These are phyloP conservation scores for Magnusiomyces tetraspermus DNA, from an alignment of 1,139 yeast species.

Conservation along the genomic window DNA sequence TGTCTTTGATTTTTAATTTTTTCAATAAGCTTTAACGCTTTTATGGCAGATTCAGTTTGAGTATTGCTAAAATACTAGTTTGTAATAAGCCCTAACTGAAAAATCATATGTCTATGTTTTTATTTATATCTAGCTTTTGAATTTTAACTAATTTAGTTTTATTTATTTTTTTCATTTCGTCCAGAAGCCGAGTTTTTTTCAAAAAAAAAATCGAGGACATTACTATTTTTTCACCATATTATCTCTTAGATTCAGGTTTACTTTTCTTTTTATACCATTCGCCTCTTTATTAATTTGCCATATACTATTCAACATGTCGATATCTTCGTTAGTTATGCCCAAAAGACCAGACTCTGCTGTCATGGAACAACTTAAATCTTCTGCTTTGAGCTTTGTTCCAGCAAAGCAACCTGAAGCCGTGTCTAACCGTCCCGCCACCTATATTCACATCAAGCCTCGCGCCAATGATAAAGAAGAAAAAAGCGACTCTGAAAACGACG, in stretches of 20 bases:
- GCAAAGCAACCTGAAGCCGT: constrained; percentile 39
- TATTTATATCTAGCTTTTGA: too few relatives aligned
- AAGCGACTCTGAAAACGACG: constrained; percentile 1
- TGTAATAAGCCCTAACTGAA: too few relatives aligned
- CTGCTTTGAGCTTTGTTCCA: constrained; percentile 51
- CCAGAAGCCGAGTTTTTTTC: too few relatives aligned
- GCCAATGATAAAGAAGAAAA: constrained; percentile 3
- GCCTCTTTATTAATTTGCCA: background rate
- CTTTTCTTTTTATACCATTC: too few relatives aligned
- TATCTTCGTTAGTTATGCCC: constrained; percentile 1
- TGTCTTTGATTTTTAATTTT: too few relatives aligned
- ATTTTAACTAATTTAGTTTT: too few relatives aligned
- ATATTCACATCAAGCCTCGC: constrained; percentile 18
- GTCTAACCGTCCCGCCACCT: constrained; percentile 22
- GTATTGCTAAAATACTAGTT: too few relatives aligned
- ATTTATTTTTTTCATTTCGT: too few relatives aligned
- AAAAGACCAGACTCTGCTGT: constrained; percentile 5
- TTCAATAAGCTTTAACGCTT: too few relatives aligned
- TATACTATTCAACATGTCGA: background rate
- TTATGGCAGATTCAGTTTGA: too few relatives aligned
- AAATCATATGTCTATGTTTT: too few relatives aligned
- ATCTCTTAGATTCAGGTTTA: too few relatives aligned
- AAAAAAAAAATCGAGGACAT: background rate
- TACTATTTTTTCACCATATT: background rate
- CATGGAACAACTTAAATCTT: constrained; percentile 49